Evolutionary conservation across 805 yeast genomes (phyloP), one percentile per base, ranked within the genome.

Genomic region (Wickerhamiella kurtzmanii): DNA sequence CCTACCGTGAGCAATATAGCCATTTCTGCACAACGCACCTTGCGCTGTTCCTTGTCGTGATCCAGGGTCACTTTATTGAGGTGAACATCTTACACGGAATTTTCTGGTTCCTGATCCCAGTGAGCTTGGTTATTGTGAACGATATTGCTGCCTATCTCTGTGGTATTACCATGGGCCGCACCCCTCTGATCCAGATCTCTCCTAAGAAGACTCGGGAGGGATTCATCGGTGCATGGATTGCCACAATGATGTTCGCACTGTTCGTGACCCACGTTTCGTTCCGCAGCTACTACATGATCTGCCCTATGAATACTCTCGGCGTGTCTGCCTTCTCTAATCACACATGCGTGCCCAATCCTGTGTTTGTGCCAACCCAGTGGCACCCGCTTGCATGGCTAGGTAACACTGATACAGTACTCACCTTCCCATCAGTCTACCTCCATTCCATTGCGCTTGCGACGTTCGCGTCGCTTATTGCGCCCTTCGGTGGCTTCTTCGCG

Each of bases 151-250:
- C 98, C 21, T 92, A 92, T 62, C 70, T 92, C 43, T 92, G 97
- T 67, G 98, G 98, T 41, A 92, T 92, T 54, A 84, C 97, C 1
- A 86, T 92, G 67, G 98, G 98, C 47, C 77, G 73, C 52, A 89
- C 96, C 36, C 95, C 85, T 60, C 75, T 92, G 58, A 85, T 92
- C 56, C 86, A 82, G 44, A 86, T 92, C 53, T 85, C 96, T 11
- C 98, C 98, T 48, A 92, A 92, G 66, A 92, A 92, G 67, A 92
- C 98, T 2, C 87, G 89, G 35, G 98, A 92, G 68, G 98, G 98
- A 2, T 92, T 92, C 59, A 67, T 89, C 44, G 98, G 98, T 45
- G 98, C 97, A 16, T 92, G 98, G 98, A 65, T 86, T 43, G 89
- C 92, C 60, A 92, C 98, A 8, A 79, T 84, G 4, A 51, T 82